Evolutionary conservation across 202 grass and related monocot genomes (phyloP), one percentile per base, ranked within the genome.

Genomic region (Carex arenaria): DNA sequence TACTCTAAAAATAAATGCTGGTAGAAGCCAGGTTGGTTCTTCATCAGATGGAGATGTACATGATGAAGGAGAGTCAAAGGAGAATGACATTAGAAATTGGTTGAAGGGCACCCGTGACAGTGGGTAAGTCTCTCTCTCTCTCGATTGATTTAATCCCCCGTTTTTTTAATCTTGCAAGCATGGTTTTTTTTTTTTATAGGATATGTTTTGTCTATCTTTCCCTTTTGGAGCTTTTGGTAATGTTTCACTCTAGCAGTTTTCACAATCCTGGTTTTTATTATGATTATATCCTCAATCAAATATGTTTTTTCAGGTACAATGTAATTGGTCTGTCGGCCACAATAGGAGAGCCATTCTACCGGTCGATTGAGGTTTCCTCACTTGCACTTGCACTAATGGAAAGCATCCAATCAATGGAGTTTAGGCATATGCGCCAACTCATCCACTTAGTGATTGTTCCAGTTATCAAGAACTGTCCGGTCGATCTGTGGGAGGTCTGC

Each of bases 51-150:
- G 88, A 79, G 94, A 97, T 71, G 66, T 83, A 81, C 85, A 88
- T 82, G 89, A 85, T 85, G 95, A 98, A 72, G 91, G 85, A 66
- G 95, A 92, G 49, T 93, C 91, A 12, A 98, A 91, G 84, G 95
- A 98, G 86, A 95, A 93, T 81, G 85, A 87, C 77, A 87, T 98
- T 85, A 90, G 91, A 85, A 98, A 98, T 60, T 98, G 95, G 95
- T 86, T 98, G 84, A 94, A 94, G 13, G 95, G 95, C 51, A 93
- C 93, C 32, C 91, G 95, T 56, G 95, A 98, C 83, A 98, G 95
- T 79, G 95, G 93, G 95, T 95, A 90, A 93, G 89, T 3, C 64
- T 86, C 72, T 54, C 64, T 86, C 67, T 54, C 38, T 45, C 19
- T 82, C 51, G 23, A 57, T 54, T 26, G 5, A 57, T 15, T 77